Evolutionary conservation across 805 yeast genomes (phyloP).

Genomic region (Nakazawaea ambrosiae): DNA sequence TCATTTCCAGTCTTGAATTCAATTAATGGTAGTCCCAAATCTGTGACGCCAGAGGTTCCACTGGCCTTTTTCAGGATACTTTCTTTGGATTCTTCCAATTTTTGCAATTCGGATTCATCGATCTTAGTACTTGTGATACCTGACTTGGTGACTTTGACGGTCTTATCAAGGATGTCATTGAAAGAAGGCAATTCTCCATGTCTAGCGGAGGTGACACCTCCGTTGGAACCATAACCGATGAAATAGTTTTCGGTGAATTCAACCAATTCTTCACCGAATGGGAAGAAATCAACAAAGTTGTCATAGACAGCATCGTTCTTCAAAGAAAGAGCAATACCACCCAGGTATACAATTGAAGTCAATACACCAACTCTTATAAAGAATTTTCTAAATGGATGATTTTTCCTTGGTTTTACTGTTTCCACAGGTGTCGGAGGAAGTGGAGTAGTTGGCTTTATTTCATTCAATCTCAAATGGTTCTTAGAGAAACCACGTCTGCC

Average conservation of each 20-base stretch:
- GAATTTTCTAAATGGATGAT: constrained; percentile 20
- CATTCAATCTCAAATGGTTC: neutral
- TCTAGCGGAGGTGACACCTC: constrained; percentile 16
- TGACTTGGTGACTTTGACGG: constrained; percentile 30
- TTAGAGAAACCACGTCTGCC: constrained; percentile 6
- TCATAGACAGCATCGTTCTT: constrained; percentile 56
- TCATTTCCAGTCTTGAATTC: constrained; percentile 23
- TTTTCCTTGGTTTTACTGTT: too few species aligned
- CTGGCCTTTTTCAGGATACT: neutral
- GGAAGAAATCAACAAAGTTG: constrained; percentile 54
- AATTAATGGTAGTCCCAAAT: constrained; percentile 23
- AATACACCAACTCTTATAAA: constrained; percentile 19
- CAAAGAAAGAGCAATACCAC: constrained; percentile 52
- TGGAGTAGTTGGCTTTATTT: constrained; percentile 9
- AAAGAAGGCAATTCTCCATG: constrained; percentile 20
- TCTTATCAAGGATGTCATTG: constrained; percentile 30
- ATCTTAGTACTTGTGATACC: constrained; percentile 29
- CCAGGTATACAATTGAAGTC: constrained; percentile 37
- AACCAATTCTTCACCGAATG: constrained; percentile 51
- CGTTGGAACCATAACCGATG: neutral
- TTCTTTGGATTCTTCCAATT: constrained; percentile 4
- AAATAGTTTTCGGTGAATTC: constrained; percentile 36
- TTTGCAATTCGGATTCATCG: constrained; percentile 17
- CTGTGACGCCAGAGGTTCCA: constrained; percentile 12
- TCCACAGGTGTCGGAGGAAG: neutral